phyloP scores from a whole-genome alignment of 306 rosid genomes.

The Cicer chorassanicum region DNA sequence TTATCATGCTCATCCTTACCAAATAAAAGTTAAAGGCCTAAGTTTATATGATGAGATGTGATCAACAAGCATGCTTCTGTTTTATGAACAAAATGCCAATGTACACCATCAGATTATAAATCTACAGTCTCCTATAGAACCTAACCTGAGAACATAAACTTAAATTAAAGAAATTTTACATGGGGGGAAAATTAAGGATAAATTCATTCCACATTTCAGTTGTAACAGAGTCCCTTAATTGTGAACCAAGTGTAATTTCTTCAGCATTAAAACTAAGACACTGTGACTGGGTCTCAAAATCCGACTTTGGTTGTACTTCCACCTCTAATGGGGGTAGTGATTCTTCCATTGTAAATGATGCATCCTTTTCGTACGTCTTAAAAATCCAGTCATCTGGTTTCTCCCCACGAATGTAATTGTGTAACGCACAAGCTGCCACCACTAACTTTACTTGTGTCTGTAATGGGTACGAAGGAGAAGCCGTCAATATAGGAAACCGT shows the following conservation, averaged over 20 bases:
- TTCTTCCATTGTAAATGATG: slow-evolving; percentile 52
- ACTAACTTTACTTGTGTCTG: slow-evolving; percentile 91
- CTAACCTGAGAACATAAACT: slow-evolving; percentile 48
- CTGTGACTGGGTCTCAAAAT: slow-evolving; percentile 47
- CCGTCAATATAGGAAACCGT: slow-evolving; percentile 79
- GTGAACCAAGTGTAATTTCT: slow-evolving; percentile 55
- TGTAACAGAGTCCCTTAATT: slow-evolving; percentile 68
- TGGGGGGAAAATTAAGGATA: slow-evolving; percentile 55
- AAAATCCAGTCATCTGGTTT: slow-evolving; percentile 80
- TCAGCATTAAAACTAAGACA: slow-evolving; percentile 55
- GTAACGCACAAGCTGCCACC: slow-evolving; percentile 82
- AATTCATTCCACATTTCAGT: slow-evolving; percentile 80
- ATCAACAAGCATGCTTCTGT: slow-evolving; percentile 43
- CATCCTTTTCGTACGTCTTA: slow-evolving; percentile 60
- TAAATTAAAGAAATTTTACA: slow-evolving; percentile 50
- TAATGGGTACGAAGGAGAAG: slow-evolving; percentile 84
- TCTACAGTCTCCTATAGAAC: slow-evolving; percentile 31
- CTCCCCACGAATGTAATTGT: slow-evolving; percentile 78
- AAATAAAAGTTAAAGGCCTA: slow-evolving; percentile 8
- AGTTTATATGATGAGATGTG: slow-evolving; percentile 19
- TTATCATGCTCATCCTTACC: slow-evolving; percentile 10
- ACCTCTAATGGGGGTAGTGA: slow-evolving; percentile 52
- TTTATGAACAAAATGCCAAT: slow-evolving; percentile 54
- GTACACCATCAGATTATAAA: slow-evolving; percentile 46
- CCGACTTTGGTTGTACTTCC: slow-evolving; percentile 46